Evolutionary conservation across 2,329 filamentous ascomycete species (phyloP).

Genomic region (Fusarium sp.): DNA sequence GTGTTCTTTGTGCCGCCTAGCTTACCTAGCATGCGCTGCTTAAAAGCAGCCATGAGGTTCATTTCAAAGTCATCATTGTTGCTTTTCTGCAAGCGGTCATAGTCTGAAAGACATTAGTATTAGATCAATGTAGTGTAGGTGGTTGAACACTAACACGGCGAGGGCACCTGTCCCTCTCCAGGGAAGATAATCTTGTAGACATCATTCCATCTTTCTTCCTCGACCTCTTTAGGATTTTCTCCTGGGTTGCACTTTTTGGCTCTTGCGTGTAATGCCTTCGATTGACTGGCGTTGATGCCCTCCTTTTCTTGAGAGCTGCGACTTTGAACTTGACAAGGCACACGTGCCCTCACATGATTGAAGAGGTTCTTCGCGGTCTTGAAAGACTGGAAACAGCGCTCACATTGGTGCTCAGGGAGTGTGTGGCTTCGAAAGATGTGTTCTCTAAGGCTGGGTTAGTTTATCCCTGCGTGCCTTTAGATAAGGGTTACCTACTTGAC

Average conservation of each 20-base stretch:
- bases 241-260: not conserved
- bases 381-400: slow-evolving; percentile 19
- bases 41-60: slow-evolving; percentile 2
- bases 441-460: slow-evolving; percentile 9
- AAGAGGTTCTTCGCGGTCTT: not conserved
- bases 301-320: not conserved
- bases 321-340: slow-evolving; percentile 8
- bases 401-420: slow-evolving; percentile 20
- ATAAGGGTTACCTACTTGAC: slow-evolving; percentile 20
- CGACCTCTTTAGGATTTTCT: not conserved
- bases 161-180: not conserved
- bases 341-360: slow-evolving; percentile 4
- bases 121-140: not conserved
- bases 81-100: not conserved
- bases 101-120: slow-evolving; percentile 19
- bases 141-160: slow-evolving; percentile 26
- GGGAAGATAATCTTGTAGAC: slow-evolving; percentile 30
- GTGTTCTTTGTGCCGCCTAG: not conserved
- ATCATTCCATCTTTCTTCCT: slow-evolving; percentile 29
- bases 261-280: slow-evolving; percentile 5
- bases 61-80: not conserved
- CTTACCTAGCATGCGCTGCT: not conserved
- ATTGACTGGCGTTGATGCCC: slow-evolving; percentile 16
- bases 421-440: slow-evolving; percentile 28
- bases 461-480: not conserved